Evolutionary conservation across 164 flowering plant genomes (phyloP), one percentile per base, ranked within the genome.

Genomic region (Chloranthus sessilifolius): DNA sequence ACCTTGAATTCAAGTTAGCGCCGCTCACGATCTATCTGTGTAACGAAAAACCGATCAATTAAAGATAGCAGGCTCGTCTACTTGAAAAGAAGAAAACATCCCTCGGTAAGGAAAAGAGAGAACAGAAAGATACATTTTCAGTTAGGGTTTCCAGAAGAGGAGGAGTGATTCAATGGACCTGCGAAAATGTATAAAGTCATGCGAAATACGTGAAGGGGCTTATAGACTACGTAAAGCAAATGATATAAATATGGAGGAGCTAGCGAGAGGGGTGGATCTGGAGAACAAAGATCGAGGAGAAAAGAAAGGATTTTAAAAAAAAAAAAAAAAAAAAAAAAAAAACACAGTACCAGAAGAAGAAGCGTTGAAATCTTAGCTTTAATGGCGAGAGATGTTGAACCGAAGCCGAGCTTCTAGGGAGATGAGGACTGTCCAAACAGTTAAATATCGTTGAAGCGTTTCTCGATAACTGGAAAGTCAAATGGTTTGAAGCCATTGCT

Each of bases 241-340:
- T 34, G 41, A 53, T 22, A 19, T 40, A 47, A 42, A 58, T 49
- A 33, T 15, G 41, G 17, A 20, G 17, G 27, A 34, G 33, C 19
- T 16, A n/a, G 37, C 62, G 23, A 10, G 44, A 55, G 38, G 59
- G 30, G 56, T 55, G 62, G 73, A 64, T 63, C 62, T 52, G 61
- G 47, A 34, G 48, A 35, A 11, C 51, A 21, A 16, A 34, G 35
- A 39, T 24, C 37, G 65, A 54, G 53, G 23, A 41, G 46, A 17
- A 6, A 9, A n/a, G 42, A 52, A 6, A 12, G 21, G 8, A n/a
- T n/a, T n/a, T n/a, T n/a, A n/a, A n/a, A n/a, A n/a, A n/a, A n/a
- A n/a, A n/a, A n/a, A n/a, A n/a, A n/a, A n/a, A n/a, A n/a, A n/a
- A n/a, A n/a, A n/a, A n/a, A n/a, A n/a, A n/a, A n/a, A n/a, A n/a